Percentiles rank a stretch among this genome's conserved stretches.
These are phyloP conservation scores for Udeniomyces megalosporus DNA, from an alignment of 768 basidiomycete genomes.

Conservation along the genomic window DNA sequence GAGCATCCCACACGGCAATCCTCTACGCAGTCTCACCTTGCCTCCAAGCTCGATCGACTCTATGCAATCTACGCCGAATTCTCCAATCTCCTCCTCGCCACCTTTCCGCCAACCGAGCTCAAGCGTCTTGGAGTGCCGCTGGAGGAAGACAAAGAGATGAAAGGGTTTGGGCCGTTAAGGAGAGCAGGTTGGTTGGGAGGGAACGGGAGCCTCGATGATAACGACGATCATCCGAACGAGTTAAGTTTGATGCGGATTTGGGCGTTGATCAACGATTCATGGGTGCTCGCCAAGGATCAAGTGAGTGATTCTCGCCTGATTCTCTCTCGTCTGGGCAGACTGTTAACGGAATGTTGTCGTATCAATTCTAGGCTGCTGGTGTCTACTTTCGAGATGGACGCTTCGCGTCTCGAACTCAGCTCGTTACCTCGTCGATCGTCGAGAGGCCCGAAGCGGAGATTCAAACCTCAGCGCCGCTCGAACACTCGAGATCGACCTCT, in stretches of 20 bases:
- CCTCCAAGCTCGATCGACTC: conserved; percentile 35
- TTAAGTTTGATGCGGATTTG: conserved; percentile 87
- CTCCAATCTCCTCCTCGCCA: conserved; percentile 40
- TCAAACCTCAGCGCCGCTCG: no score
- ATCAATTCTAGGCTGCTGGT: no score
- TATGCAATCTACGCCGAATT: conserved; percentile 61
- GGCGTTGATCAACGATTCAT: conserved; percentile 43
- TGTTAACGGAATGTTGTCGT: no score
- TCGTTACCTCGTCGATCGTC: no score
- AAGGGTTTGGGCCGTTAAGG: conserved; percentile 70
- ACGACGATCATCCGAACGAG: conserved; percentile 66
- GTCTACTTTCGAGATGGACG: no score
- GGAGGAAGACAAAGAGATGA: conserved; percentile 80
- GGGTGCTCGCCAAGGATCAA: conserved; percentile 35
- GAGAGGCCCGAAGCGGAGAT: no score
- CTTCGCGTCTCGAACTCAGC: no score
- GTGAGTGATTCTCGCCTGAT: background rate
- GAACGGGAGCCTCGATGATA: background rate
- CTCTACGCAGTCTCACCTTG: background rate
- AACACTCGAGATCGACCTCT: no score
- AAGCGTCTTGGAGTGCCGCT: conserved; percentile 44
- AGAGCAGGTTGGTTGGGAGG: conserved; percentile 21
- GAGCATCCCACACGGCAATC: background rate
- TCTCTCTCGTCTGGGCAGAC: no score
- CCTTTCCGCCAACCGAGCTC: conserved; percentile 48